These are phyloP conservation scores for Psilocybe subaeruginosa DNA, from an alignment of 768 basidiomycete species.

Conservation along the genomic window DNA sequence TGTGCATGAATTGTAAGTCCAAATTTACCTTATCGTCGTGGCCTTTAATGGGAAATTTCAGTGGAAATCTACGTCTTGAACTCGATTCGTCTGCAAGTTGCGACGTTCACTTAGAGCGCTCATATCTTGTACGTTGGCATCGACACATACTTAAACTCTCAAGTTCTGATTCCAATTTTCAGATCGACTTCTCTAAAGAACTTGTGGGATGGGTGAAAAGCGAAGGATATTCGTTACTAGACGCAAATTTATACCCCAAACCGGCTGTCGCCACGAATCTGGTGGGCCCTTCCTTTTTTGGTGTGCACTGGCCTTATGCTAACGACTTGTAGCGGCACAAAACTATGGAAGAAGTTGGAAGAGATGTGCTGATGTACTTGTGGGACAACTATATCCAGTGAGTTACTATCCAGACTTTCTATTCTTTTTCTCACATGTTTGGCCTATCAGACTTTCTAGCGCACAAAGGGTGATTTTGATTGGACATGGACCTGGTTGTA, in stretches of 20 bases:
- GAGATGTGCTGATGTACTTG: slow-evolving; percentile 74
- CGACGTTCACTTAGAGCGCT: slow-evolving; percentile 78
- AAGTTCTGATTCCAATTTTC: slow-evolving; percentile 5
- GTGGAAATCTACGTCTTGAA: slow-evolving; percentile 88
- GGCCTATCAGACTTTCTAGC: slow-evolving; percentile 59
- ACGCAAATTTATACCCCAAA: slow-evolving; percentile 83
- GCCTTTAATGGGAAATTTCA: slow-evolving; percentile 31
- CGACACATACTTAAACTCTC: not conserved
- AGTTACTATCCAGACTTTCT: slow-evolving; percentile 24
- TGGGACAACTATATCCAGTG: slow-evolving; percentile 98
- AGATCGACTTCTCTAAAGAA: slow-evolving; percentile 87
- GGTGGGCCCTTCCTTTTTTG: slow-evolving; percentile 7
- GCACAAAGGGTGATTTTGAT: slow-evolving; percentile 79
- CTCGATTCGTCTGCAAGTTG: slow-evolving; percentile 73
- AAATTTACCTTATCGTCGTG: not conserved
- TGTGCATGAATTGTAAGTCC: slow-evolving; percentile 90
- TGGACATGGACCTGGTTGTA: slow-evolving; percentile 86
- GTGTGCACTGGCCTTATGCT: not conserved
- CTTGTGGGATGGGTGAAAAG: slow-evolving; percentile 77
- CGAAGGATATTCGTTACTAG: slow-evolving; percentile 75
- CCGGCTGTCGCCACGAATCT: slow-evolving; percentile 31
- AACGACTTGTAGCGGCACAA: slow-evolving; percentile 38
- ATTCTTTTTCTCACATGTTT: not conserved
- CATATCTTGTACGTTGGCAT: slow-evolving; percentile 66
- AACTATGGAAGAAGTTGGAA: slow-evolving; percentile 45